Percentiles rank a stretch among this genome's conserved stretches.
Conservation (phyloP, 345 rosid genomes). For the Salix viminalis region DNA sequence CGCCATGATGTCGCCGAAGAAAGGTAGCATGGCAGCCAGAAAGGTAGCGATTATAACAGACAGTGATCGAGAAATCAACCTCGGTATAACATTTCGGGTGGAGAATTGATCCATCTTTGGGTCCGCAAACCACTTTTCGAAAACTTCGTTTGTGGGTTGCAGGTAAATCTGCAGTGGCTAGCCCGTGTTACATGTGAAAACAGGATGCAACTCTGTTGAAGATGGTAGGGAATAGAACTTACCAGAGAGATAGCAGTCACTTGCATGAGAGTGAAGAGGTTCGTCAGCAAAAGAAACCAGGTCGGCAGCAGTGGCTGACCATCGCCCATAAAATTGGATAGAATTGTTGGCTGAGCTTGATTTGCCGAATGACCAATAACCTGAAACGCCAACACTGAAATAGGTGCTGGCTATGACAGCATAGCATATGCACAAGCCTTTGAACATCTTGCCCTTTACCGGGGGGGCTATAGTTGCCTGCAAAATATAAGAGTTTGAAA, state of each 20-base stretch:
- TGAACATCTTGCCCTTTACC: conserved; percentile 60
- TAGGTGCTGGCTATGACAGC: conserved; percentile 32
- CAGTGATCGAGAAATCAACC: conserved; percentile 18
- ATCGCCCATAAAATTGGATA: neutral
- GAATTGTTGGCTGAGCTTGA: neutral
- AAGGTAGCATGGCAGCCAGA: conserved; percentile 18
- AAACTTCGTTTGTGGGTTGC: conserved; percentile 30
- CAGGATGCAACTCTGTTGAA: no score
- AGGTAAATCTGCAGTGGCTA: conserved; percentile 13
- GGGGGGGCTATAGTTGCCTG: conserved; percentile 59
- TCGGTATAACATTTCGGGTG: conserved; percentile 15
- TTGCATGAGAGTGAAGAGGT: no score
- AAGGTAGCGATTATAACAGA: conserved; percentile 11
- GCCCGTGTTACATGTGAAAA: no score
- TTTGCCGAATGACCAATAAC: neutral
- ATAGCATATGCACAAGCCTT: conserved; percentile 50
- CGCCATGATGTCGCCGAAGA: conserved; percentile 28
- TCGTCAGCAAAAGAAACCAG: neutral
- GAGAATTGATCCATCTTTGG: conserved; percentile 18
- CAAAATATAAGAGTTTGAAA: neutral
- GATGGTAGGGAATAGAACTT: no score
- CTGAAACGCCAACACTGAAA: conserved; percentile 20
- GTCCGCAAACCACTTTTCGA: conserved; percentile 12
- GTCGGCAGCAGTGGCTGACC: neutral
- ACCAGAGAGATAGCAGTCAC: no score